Conservation (phyloP, 306 rosid genomes). For the Ammopiptanthus mongolicus region DNA sequence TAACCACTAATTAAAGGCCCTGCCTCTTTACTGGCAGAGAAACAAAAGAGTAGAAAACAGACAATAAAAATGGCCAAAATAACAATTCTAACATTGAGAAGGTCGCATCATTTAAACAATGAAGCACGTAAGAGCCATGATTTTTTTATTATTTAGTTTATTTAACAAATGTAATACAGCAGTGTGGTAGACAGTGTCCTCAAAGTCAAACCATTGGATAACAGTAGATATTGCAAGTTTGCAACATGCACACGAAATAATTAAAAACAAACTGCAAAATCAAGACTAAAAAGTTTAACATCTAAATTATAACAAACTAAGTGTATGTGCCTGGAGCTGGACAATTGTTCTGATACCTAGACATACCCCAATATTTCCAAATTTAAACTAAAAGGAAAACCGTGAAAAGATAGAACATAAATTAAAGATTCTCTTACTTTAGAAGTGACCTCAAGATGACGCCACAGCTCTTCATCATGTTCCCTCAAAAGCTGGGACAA, state of each 20-base stretch:
- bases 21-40: not conserved
- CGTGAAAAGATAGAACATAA: not conserved
- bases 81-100: not conserved
- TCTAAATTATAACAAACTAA: not conserved
- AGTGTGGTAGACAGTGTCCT: not conserved
- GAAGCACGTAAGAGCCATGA: not conserved
- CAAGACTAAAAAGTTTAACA: not conserved
- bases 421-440: constrained; percentile 51
- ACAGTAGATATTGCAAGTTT: constrained; percentile 11
- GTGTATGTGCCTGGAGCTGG: not conserved
- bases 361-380: not conserved
- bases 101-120: not conserved
- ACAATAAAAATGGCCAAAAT: not conserved
- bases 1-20: not conserved
- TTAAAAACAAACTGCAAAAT: constrained; percentile 3
- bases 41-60: not conserved
- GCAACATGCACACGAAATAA: not conserved
- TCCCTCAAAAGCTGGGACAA: constrained; percentile 88
- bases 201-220: not conserved
- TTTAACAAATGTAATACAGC: not conserved
- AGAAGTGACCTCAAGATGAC: constrained; percentile 96
- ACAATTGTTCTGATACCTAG: not conserved
- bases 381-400: not conserved
- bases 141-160: not conserved
- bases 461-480: constrained; percentile 99